Conservation (phyloP, 768 basidiomycete species). For the Tylopilus balloui region DNA sequence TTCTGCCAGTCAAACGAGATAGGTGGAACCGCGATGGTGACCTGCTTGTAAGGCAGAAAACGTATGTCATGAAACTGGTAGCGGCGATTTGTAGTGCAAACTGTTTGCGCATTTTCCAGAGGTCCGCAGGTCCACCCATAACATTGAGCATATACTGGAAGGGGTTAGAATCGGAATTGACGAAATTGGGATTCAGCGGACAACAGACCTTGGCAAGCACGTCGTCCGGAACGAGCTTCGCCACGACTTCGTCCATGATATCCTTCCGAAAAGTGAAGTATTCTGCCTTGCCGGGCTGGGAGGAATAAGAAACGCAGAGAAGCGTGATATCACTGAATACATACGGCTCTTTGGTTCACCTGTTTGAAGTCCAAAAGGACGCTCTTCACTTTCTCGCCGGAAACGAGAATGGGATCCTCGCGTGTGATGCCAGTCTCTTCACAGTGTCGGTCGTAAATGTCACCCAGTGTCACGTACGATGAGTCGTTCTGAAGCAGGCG, state of each 20-base stretch:
- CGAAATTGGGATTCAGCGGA: neutral
- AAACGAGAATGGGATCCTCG: constrained; percentile 84
- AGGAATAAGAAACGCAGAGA: neutral
- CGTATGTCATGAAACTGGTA: constrained; percentile 87
- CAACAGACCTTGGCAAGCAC: constrained; percentile 69
- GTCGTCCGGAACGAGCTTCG: constrained; percentile 88
- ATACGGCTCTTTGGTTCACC: constrained; percentile 40
- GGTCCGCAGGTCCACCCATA: constrained; percentile 76
- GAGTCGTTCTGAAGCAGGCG: constrained; percentile 89
- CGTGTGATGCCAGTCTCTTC: constrained; percentile 65
- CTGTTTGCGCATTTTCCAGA: constrained; percentile 98
- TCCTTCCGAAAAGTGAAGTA: constrained; percentile 75
- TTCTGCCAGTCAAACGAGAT: constrained; percentile 82
- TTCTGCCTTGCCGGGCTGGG: constrained; percentile 58
- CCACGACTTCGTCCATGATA: constrained; percentile 79
- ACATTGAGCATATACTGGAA: constrained; percentile 84
- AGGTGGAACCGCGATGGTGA: constrained; percentile 82
- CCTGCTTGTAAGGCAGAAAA: constrained; percentile 79
- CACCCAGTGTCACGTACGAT: constrained; percentile 85
- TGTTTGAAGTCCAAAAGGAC: constrained; percentile 58
- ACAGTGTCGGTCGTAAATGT: constrained; percentile 92
- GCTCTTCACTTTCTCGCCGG: constrained; percentile 78
- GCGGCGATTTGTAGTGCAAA: constrained; percentile 88
- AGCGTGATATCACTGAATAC: constrained; percentile 5
- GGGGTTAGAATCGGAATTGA: neutral